Evolutionary conservation across 2,329 filamentous ascomycete genomes (phyloP).

Genomic region (Ceratocystis colombiana): DNA sequence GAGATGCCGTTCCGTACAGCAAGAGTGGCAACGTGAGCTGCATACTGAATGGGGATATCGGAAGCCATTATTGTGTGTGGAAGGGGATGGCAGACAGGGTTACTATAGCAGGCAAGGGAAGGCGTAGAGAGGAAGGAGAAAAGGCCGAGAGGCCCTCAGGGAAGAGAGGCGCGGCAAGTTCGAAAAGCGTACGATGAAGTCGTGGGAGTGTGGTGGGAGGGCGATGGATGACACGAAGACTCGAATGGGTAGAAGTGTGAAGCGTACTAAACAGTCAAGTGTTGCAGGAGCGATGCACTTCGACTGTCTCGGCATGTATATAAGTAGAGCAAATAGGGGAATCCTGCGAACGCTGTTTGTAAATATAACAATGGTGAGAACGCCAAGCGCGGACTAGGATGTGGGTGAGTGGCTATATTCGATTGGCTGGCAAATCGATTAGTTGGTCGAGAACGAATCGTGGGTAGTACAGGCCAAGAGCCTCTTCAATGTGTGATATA

Average conservation of each 20-base stretch:
- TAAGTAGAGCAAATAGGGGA: no score
- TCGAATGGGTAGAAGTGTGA: neutral
- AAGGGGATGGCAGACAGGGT: neutral
- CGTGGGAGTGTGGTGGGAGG: neutral
- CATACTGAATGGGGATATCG: conserved; percentile 18
- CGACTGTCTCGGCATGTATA: no score
- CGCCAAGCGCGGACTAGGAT: no score
- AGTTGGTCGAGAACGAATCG: no score
- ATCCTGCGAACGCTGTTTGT: no score
- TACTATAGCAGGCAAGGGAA: neutral
- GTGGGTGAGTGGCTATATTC: no score
- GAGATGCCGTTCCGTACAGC: conserved; percentile 34
- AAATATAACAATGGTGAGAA: no score
- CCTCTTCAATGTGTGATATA: no score
- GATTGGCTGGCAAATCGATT: no score
- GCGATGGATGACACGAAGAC: neutral
- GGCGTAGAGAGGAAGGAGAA: neutral
- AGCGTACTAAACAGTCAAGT: neutral
- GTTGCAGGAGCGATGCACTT: no score
- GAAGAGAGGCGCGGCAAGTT: neutral
- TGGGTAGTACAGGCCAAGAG: no score
- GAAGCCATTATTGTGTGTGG: conserved; percentile 3
- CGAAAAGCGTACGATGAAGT: neutral
- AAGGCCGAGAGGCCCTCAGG: conserved; percentile 14
- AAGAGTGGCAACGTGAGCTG: conserved; percentile 15